phyloP scores from a whole-genome alignment of 2,329 filamentous ascomycete species.

The Stagonosporopsis chrysanthemi region DNA sequence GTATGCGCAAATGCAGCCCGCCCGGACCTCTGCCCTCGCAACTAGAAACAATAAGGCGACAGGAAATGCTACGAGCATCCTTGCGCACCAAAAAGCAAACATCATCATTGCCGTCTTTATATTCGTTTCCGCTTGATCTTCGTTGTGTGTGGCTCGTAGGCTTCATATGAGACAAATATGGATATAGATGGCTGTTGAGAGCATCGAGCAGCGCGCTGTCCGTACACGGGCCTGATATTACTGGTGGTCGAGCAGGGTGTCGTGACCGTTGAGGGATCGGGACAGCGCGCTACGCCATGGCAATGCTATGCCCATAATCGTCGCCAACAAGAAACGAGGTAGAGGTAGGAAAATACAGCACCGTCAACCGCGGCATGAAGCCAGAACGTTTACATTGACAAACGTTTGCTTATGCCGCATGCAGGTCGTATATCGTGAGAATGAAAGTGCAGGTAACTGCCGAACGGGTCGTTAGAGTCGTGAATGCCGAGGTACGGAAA shows the following conservation, averaged over 20 bases:
- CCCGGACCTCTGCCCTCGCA: conserved; percentile 25
- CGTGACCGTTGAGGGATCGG: conserved; percentile 19
- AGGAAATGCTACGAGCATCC: conserved; percentile 30
- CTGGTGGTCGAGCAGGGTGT: background rate
- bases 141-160: conserved; percentile 32
- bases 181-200: conserved; percentile 1
- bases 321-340: conserved; percentile 33
- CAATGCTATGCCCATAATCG: conserved; percentile 22
- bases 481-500: conserved; percentile 44
- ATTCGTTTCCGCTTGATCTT: conserved; percentile 40
- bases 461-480: conserved; percentile 45
- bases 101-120: conserved; percentile 40
- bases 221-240: conserved; percentile 1
- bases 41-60: conserved; percentile 36
- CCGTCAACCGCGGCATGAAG: conserved; percentile 42
- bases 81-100: conserved; percentile 30
- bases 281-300: conserved; percentile 23
- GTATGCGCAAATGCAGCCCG: conserved; percentile 13
- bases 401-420: conserved; percentile 45
- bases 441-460: conserved; percentile 40
- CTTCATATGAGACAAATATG: conserved; percentile 2
- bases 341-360: conserved; percentile 46
- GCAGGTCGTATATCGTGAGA: conserved; percentile 49
- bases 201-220: conserved; percentile 9
- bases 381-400: conserved; percentile 33